Evolutionary conservation across 345 rosid species (phyloP), one percentile per base, ranked within the genome.

Genomic region (Hibiscus tridactylites): DNA sequence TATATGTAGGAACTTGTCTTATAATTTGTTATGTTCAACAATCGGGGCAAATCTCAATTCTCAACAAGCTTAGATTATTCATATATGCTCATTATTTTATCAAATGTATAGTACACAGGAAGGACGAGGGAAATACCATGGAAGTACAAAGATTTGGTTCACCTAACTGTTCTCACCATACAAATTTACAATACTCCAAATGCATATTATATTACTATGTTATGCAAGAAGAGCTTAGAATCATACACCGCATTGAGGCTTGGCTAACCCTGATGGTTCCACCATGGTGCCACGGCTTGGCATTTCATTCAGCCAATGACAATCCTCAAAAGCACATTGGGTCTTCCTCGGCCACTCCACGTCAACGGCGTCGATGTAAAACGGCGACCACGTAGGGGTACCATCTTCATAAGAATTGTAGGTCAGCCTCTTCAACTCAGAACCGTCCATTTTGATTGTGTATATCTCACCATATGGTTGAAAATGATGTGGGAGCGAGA

Each of bases 401-500:
- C 98, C 98, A 83, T 93, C 97, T 78, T 93, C 98, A 28, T 76
- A 93, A 0, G 91, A 87, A 63, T 91, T 93, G 33, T 89, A 92
- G 3, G 97, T 91, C 74, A 85, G 65, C 72, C 98, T 89, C 86
- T 76, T 91, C 71, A 91, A 75, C 74, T 79, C 82, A 29, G 96
- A 83, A 19, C 98, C 97, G 44, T 93, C 98, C 75, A 91, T 63
- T 73, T 82, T 85, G 3, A 93, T 61, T 0, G 88, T 93, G 79
- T 70, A 91, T 61, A 93, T 93, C 79, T 93, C 98, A 1, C 98
- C 98, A 13, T 93, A 93, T 0, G 98, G 96, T 65, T 91, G 97
- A 56, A 76, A 91, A 26, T 89, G 93, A 80, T 91, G 96, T 10
- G 90, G 82, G 81, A 80, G 88, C 5, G 96, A 91, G 76, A 93